Conservation (phyloP, 177 flowering plant genomes). For the Vitis hybrid region DNA sequence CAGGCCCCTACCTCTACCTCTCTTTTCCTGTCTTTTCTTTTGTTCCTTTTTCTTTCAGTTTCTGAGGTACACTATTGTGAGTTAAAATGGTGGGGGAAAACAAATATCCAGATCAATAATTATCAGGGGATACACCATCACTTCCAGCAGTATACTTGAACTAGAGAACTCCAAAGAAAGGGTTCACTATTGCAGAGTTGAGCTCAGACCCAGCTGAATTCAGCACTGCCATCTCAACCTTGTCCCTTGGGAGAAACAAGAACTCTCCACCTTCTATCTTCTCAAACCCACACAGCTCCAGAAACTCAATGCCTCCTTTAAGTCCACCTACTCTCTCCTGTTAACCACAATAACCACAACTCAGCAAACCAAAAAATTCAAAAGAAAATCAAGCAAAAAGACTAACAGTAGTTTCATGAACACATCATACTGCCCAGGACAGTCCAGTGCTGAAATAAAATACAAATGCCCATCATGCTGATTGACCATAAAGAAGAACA, state of each 20-base stretch:
- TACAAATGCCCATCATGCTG: too few relatives aligned
- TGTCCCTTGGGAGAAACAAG: conserved; percentile 47
- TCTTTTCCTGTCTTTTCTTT: too few relatives aligned
- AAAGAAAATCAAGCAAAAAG: neutral
- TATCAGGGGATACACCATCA: neutral
- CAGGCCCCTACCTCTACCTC: too few relatives aligned
- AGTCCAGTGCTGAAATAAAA: too few relatives aligned
- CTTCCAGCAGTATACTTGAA: neutral
- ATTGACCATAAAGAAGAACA: neutral
- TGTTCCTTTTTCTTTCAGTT: too few relatives aligned
- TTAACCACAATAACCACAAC: neutral
- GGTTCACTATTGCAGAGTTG: conserved; percentile 62
- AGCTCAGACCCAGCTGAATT: conserved; percentile 64
- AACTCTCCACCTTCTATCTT: conserved; percentile 61
- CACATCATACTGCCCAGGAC: too few relatives aligned
- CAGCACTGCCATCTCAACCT: conserved; percentile 50
- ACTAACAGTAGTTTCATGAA: too few relatives aligned
- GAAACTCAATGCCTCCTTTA: conserved; percentile 62
- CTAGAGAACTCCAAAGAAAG: conserved; percentile 63
- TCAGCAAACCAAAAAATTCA: neutral
- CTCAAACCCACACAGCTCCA: conserved; percentile 66
- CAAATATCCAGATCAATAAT: too few relatives aligned
- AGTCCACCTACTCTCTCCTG: conserved; percentile 69
- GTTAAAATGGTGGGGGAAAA: too few relatives aligned
- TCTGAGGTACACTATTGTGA: too few relatives aligned